Conservation (phyloP, 2,329 filamentous ascomycete genomes). For the Fusarium sp. region DNA sequence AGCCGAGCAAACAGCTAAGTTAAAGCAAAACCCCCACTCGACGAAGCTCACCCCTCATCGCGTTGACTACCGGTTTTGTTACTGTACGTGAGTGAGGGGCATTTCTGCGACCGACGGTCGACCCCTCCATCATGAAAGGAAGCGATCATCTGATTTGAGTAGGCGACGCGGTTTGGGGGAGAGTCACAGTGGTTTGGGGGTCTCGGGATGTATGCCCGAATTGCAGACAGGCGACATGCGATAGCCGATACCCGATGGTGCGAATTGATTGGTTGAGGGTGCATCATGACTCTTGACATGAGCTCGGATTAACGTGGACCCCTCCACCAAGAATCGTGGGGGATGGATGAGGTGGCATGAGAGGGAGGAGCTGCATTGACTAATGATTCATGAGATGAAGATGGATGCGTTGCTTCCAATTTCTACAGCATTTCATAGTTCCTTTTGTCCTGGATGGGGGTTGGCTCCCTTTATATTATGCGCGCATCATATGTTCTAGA, state of each 20-base stretch:
- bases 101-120: too few species aligned
- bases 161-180: conserved; percentile 32
- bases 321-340: conserved; percentile 44
- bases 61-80: conserved; percentile 21
- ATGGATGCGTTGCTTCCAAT: too few species aligned
- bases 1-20: background rate
- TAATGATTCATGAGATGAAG: too few species aligned
- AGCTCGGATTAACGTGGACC: conserved; percentile 44
- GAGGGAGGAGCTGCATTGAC: background rate
- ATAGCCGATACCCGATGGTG: conserved; percentile 27
- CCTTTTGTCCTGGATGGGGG: conserved; percentile 21
- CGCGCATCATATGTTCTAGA: conserved; percentile 5
- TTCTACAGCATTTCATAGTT: background rate
- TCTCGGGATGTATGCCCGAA: conserved; percentile 30
- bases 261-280: conserved; percentile 11
- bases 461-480: conserved; percentile 9
- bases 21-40: conserved; percentile 41
- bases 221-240: conserved; percentile 26
- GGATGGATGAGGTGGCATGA: conserved; percentile 18
- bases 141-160: conserved; percentile 13
- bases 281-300: conserved; percentile 42
- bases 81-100: conserved; percentile 33
- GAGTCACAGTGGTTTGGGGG: conserved; percentile 42
- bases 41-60: conserved; percentile 31
- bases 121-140: conserved; percentile 29